Evolutionary conservation across 2,329 filamentous ascomycete genomes (phyloP).

Genomic region (Chlorencoelia australis): DNA sequence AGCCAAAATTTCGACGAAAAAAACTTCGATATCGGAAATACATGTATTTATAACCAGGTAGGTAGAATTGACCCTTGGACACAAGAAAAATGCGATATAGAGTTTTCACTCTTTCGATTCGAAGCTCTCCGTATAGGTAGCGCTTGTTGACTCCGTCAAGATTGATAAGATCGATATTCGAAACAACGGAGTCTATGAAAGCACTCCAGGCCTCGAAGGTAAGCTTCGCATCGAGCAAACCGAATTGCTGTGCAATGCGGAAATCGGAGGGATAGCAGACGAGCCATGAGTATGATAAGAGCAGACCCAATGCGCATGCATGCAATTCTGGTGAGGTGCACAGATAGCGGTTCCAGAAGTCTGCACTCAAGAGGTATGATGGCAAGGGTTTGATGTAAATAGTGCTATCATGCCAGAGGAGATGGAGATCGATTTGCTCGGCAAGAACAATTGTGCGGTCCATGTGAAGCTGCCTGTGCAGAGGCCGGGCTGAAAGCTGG

Average conservation of each 20-base stretch:
- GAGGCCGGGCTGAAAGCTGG: constrained; percentile 10
- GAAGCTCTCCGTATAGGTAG: constrained; percentile 29
- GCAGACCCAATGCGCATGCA: constrained; percentile 23
- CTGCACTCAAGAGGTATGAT: constrained; percentile 19
- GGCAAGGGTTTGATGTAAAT: constrained; percentile 30
- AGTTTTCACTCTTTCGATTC: constrained; percentile 25
- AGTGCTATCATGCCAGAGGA: constrained; percentile 23
- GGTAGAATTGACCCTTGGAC: background rate
- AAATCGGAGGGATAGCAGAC: constrained; percentile 29
- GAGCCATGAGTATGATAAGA: constrained; percentile 27
- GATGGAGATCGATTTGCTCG: constrained; percentile 28
- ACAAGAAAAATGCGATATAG: constrained; percentile 9
- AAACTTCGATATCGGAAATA: constrained; percentile 30
- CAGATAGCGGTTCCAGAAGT: constrained; percentile 19
- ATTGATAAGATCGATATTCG: constrained; percentile 5
- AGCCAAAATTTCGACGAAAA: constrained; percentile 34
- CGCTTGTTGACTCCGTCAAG: constrained; percentile 20
- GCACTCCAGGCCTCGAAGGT: constrained; percentile 18
- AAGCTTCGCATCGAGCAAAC: constrained; percentile 20
- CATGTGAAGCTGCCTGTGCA: constrained; percentile 26
- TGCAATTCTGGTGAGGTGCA: constrained; percentile 2
- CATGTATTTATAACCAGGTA: constrained; percentile 9
- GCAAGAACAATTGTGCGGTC: constrained; percentile 26
- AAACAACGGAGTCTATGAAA: constrained; percentile 13
- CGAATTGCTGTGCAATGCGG: constrained; percentile 23